Evolutionary conservation across 192 early-diverging fungal species (phyloP).

Genomic region (Coemansia sp.): DNA sequence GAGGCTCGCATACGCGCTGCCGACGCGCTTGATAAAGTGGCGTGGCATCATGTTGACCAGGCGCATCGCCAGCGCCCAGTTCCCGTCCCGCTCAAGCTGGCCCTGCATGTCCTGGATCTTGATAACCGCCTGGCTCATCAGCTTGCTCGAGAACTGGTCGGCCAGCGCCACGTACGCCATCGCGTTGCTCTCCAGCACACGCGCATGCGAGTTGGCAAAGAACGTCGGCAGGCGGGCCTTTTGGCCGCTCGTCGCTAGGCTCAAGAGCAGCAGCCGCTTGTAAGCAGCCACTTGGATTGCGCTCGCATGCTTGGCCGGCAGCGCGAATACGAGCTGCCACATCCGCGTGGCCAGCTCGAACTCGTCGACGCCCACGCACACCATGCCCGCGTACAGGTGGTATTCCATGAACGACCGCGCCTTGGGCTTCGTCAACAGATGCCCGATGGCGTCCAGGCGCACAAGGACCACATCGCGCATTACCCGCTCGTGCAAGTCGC

Average conservation of each 20-base stretch:
- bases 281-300: slow-evolving; percentile 31
- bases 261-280: slow-evolving; percentile 30
- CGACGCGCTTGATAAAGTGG: slow-evolving; percentile 21
- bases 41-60: slow-evolving; percentile 19
- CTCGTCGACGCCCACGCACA: slow-evolving; percentile 19
- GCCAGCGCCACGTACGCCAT: slow-evolving; percentile 15
- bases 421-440: slow-evolving; percentile 1
- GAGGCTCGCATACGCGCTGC: slow-evolving; percentile 23
- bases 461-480: slow-evolving; percentile 3
- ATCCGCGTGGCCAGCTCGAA: slow-evolving; percentile 16
- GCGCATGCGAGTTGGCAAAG: slow-evolving; percentile 23
- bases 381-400: slow-evolving; percentile 42
- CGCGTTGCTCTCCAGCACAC: slow-evolving; percentile 19
- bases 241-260: slow-evolving; percentile 4
- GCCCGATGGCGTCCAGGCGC: slow-evolving; percentile 26
- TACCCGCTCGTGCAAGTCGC: slow-evolving; percentile 18
- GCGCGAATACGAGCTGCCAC: slow-evolving; percentile 42
- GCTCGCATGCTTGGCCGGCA: slow-evolving; percentile 32
- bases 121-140: slow-evolving; percentile 6
- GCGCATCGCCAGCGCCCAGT: slow-evolving; percentile 15
- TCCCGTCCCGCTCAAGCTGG: slow-evolving; percentile 12
- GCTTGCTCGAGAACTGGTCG: slow-evolving; percentile 13
- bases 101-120: slow-evolving; percentile 4
- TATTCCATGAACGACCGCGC: slow-evolving; percentile 32
- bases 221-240: slow-evolving; percentile 22